A percentile compares a stretch with the other conserved stretches of the same genome.
These are phyloP conservation scores for Colletotrichum cereale DNA, from an alignment of 2,329 filamentous ascomycete genomes.

Conservation along the genomic window DNA sequence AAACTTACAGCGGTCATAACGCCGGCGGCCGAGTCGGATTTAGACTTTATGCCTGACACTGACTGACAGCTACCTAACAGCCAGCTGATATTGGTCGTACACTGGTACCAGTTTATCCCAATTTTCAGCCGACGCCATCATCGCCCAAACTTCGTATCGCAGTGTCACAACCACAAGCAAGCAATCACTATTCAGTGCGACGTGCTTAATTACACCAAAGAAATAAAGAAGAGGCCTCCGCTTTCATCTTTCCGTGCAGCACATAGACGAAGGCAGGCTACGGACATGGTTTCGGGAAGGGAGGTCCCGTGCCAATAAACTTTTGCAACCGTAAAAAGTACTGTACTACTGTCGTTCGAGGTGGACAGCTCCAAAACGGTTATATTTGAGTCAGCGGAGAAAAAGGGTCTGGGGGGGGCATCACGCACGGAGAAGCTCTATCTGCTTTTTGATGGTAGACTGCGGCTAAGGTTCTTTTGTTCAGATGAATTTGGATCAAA, in stretches of 20 bases:
- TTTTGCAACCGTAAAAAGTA: neutral
- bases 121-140: neutral
- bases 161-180: neutral
- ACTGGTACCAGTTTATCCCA: neutral
- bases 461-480: neutral
- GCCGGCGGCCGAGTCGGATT: neutral
- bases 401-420: neutral
- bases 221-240: neutral
- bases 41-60: neutral
- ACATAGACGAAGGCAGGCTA: neutral
- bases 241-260: no score
- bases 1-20: neutral
- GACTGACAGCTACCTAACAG: neutral
- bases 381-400: neutral
- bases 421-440: neutral
- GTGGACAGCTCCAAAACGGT: neutral
- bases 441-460: neutral
- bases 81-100: no score
- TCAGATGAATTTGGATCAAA: neutral
- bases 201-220: neutral
- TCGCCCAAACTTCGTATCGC: neutral
- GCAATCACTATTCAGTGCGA: neutral
- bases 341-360: neutral
- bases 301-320: neutral
- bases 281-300: neutral